A percentile compares a stretch with the other conserved stretches of the same genome.
Evolutionary conservation across 1,284 basidiomycete species (phyloP).

Genomic region (Pyrrhoderma noxium): DNA sequence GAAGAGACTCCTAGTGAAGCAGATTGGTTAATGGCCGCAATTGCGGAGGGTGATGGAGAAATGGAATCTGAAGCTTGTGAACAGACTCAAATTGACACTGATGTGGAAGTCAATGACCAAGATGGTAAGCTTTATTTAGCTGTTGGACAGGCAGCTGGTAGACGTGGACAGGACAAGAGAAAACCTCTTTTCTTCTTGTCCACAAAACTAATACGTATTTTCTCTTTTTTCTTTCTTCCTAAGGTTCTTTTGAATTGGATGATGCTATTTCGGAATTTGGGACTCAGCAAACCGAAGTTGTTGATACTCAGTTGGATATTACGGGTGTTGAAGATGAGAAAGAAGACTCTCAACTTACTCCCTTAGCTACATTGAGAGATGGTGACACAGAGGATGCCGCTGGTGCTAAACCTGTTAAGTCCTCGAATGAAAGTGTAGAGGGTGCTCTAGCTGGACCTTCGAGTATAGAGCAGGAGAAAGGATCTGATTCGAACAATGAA

Average conservation of each 20-base stretch:
- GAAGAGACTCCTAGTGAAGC: conserved; percentile 52
- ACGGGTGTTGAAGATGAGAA: conserved; percentile 15
- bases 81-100: conserved; percentile 24
- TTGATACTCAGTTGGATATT: conserved; percentile 15
- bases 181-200: conserved; percentile 25
- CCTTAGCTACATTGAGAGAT: neutral
- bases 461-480: neutral
- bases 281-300: conserved; percentile 15
- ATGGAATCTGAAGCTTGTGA: conserved; percentile 38
- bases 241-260: conserved; percentile 38
- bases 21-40: conserved; percentile 81
- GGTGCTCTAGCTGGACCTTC: neutral
- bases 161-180: conserved; percentile 25
- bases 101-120: conserved; percentile 32
- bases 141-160: conserved; percentile 26
- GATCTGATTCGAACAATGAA: neutral
- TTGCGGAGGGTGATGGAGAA: conserved; percentile 49
- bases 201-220: conserved; percentile 45
- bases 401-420: neutral
- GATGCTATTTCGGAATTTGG: conserved; percentile 18
- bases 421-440: neutral
- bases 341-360: conserved; percentile 12
- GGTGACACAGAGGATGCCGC: neutral
- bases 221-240: conserved; percentile 30
- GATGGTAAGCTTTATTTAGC: conserved; percentile 37